These are phyloP conservation scores for Dictyostelium capitatum DNA, from an alignment of 78 protist species.

Conservation along the genomic window DNA sequence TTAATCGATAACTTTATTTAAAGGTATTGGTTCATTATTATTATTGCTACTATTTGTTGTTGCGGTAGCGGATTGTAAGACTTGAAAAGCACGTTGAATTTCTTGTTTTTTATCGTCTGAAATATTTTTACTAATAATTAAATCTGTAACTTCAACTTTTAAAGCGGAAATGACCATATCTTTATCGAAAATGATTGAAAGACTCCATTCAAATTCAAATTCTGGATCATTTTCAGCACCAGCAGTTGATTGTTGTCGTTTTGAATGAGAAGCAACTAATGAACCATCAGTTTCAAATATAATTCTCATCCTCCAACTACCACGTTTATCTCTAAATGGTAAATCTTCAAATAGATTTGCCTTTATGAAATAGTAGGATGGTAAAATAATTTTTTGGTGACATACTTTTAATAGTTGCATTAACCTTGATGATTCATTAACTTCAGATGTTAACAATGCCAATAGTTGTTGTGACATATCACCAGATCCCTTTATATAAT, in stretches of 20 bases:
- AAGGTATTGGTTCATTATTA: constrained; percentile 41
- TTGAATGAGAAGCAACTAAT: constrained; percentile 39
- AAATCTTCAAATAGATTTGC: constrained; percentile 72
- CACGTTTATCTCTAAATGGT: constrained; percentile 74
- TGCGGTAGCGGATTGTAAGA: constrained; percentile 51
- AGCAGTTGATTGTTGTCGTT: constrained; percentile 74
- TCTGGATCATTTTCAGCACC: constrained; percentile 77
- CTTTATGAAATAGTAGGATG: constrained; percentile 70
- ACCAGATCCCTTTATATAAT: constrained; percentile 58
- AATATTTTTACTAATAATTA: constrained; percentile 54
- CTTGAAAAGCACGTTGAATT: constrained; percentile 58
- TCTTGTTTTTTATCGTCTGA: constrained; percentile 49
- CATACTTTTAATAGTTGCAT: constrained; percentile 64
- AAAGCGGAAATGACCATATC: constrained; percentile 24
- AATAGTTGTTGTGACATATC: constrained; percentile 49
- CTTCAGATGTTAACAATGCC: not conserved
- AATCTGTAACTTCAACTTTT: constrained; percentile 61
- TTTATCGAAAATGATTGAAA: constrained; percentile 38
- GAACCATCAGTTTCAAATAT: constrained; percentile 51
- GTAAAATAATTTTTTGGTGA: constrained; percentile 68
- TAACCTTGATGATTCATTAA: constrained; percentile 29
- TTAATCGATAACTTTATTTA: constrained; percentile 42
- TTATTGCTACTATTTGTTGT: constrained; percentile 23
- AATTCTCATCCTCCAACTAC: constrained; percentile 64
- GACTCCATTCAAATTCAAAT: constrained; percentile 76